Percentiles rank a stretch among this genome's conserved stretches.
phyloP scores from a whole-genome alignment of 2,329 filamentous ascomycete genomes.

The Leptographium radiaticola region DNA sequence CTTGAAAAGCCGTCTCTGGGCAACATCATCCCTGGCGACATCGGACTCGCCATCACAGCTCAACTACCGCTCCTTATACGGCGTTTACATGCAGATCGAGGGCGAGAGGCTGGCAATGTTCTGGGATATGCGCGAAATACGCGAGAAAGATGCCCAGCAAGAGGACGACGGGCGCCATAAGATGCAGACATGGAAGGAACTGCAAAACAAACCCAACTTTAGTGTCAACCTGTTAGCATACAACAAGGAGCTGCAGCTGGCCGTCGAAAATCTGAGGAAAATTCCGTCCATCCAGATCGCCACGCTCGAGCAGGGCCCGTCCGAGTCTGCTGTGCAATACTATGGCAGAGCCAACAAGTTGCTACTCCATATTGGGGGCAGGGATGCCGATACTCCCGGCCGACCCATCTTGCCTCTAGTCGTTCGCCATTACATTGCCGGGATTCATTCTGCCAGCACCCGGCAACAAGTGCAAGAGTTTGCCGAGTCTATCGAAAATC shows the following conservation, averaged over 20 bases:
- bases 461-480: conserved; percentile 28
- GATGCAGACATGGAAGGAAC: conserved; percentile 31
- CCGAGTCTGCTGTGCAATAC: conserved; percentile 40
- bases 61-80: conserved; percentile 35
- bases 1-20: conserved; percentile 30
- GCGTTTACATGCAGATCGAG: conserved; percentile 40
- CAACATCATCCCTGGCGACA: conserved; percentile 33
- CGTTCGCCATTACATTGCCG: conserved; percentile 34
- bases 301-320: conserved; percentile 37
- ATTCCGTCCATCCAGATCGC: conserved; percentile 40
- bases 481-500: conserved; percentile 11
- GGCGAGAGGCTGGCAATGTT: conserved; percentile 39
- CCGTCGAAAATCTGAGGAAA: conserved; percentile 33
- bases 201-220: conserved; percentile 26
- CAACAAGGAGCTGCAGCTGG: conserved; percentile 37
- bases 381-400: conserved; percentile 11
- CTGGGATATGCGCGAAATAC: conserved; percentile 26
- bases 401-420: conserved; percentile 18
- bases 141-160: conserved; percentile 20
- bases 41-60: conserved; percentile 14
- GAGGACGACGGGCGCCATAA: conserved; percentile 23
- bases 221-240: conserved; percentile 34
- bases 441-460: conserved; percentile 34
- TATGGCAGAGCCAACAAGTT: conserved; percentile 29
- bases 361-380: conserved; percentile 20